A percentile compares a stretch with the other conserved stretches of the same genome.
These are phyloP conservation scores for Mycosphaerella sp. DNA, from an alignment of 2,329 filamentous ascomycete genomes.

Conservation along the genomic window DNA sequence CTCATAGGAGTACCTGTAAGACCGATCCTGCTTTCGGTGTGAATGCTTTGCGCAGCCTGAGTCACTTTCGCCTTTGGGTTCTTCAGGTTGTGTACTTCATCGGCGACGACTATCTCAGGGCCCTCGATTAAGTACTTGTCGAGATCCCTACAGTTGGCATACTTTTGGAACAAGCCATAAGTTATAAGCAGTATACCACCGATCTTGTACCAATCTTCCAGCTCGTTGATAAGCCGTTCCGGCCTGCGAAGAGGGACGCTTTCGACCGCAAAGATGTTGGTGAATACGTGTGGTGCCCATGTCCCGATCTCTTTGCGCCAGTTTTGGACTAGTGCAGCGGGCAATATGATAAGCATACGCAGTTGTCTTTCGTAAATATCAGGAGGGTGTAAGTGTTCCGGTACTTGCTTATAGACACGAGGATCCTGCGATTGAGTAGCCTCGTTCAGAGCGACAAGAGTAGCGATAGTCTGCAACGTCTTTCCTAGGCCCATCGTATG, in stretches of 20 bases:
- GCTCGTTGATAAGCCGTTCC: slow-evolving; percentile 27
- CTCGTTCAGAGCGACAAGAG: slow-evolving; percentile 69
- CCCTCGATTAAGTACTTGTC: slow-evolving; percentile 50
- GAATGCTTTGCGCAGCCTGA: slow-evolving; percentile 53
- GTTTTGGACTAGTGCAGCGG: slow-evolving; percentile 68
- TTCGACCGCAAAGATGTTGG: slow-evolving; percentile 52
- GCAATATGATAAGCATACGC: slow-evolving; percentile 68
- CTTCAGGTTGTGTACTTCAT: slow-evolving; percentile 80
- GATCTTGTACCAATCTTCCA: slow-evolving; percentile 55
- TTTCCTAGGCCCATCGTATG: slow-evolving; percentile 92
- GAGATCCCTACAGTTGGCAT: slow-evolving; percentile 33
- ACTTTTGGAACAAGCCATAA: slow-evolving; percentile 59
- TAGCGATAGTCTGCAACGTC: slow-evolving; percentile 78
- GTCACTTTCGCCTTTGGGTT: slow-evolving; percentile 53
- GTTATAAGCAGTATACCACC: slow-evolving; percentile 74
- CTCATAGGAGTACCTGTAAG: slow-evolving; percentile 81
- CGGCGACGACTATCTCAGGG: slow-evolving; percentile 70
- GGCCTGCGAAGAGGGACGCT: slow-evolving; percentile 29
- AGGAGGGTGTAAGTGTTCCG: slow-evolving; percentile 48
- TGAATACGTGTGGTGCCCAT: slow-evolving; percentile 57
- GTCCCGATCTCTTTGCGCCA: slow-evolving; percentile 71
- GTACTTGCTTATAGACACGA: slow-evolving; percentile 59
- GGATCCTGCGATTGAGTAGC: slow-evolving; percentile 56
- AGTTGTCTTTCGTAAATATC: slow-evolving; percentile 41
- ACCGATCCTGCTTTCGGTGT: slow-evolving; percentile 66